phyloP scores from a whole-genome alignment of 2,329 filamentous ascomycete genomes.

The Pseudocercospora fuligena region DNA sequence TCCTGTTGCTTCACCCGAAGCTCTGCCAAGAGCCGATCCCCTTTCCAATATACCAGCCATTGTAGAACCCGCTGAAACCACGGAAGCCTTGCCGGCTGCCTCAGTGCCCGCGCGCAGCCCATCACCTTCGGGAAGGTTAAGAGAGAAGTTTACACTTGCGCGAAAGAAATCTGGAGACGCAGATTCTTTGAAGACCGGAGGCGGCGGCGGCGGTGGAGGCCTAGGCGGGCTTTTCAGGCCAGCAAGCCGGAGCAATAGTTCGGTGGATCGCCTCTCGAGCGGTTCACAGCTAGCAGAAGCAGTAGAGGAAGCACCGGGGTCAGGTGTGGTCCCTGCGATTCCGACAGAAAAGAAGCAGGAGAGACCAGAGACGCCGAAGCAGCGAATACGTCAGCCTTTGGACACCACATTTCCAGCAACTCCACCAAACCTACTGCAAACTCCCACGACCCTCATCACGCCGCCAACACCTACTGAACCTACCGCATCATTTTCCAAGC shows the following conservation, averaged over 20 bases:
- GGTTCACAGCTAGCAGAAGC: conserved; percentile 45
- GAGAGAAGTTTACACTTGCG: conserved; percentile 66
- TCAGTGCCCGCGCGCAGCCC: conserved; percentile 59
- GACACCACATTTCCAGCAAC: conserved; percentile 44
- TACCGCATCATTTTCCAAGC: conserved; percentile 28
- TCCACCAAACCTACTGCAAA: conserved; percentile 47
- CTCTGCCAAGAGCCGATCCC: conserved; percentile 41
- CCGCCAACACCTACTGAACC: conserved; percentile 65
- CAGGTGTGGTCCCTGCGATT: conserved; percentile 4
- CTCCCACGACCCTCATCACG: conserved; percentile 64
- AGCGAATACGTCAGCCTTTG: conserved; percentile 34
- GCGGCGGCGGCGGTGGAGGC: conserved; percentile 49
- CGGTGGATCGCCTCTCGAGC: conserved; percentile 30
- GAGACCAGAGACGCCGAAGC: conserved; percentile 32
- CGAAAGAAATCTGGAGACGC: conserved; percentile 54
- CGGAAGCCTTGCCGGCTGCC: conserved; percentile 27
- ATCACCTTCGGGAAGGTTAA: conserved; percentile 73
- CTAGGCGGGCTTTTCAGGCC: conserved; percentile 51
- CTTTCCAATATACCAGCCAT: conserved; percentile 42
- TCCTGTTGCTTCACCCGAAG: conserved; percentile 19
- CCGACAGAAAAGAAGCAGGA: conserved; percentile 21
- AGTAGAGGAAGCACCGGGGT: conserved; percentile 4
- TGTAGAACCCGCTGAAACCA: conserved; percentile 33
- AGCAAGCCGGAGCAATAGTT: conserved; percentile 42
- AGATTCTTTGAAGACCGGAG: conserved; percentile 48